Percentiles rank a stretch among this genome's conserved stretches.
Conservation (phyloP, 2,329 filamentous ascomycete species). For the Plenodomus tracheiphilus region DNA sequence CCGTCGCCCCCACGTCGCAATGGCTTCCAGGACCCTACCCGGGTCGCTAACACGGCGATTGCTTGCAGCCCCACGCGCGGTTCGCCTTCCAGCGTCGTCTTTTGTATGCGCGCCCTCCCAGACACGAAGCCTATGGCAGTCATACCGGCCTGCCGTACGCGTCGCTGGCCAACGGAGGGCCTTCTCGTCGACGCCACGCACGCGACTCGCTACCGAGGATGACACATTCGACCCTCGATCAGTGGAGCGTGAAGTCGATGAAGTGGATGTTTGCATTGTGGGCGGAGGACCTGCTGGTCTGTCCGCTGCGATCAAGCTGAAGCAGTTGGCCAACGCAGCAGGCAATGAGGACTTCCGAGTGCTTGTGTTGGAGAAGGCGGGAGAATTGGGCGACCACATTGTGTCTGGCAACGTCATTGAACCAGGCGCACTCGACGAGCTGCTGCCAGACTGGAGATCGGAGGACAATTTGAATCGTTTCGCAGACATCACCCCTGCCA, state of each 20-base stretch:
- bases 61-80: constrained; percentile 18
- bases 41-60: constrained; percentile 32
- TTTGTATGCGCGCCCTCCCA: constrained; percentile 21
- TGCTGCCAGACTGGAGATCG: constrained; percentile 90
- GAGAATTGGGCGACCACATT: constrained; percentile 92
- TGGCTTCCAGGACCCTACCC: constrained; percentile 38
- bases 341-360: constrained; percentile 97
- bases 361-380: constrained; percentile 89
- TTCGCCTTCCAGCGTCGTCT: constrained; percentile 21
- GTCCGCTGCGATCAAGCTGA: constrained; percentile 88
- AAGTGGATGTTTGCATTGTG: constrained; percentile 96
- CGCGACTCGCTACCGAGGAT: constrained; percentile 42
- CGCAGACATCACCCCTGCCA: constrained; percentile 82
- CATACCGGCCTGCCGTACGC: constrained; percentile 38
- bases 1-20: constrained; percentile 17
- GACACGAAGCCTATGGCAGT: constrained; percentile 17
- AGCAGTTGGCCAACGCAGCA: constrained; percentile 91
- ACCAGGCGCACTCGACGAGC: constrained; percentile 82
- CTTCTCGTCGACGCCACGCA: constrained; percentile 37
- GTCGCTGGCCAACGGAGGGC: constrained; percentile 45
- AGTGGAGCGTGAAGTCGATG: constrained; percentile 84
- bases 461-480: constrained; percentile 88
- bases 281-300: constrained; percentile 94
- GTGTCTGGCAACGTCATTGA: constrained; percentile 95
- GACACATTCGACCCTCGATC: constrained; percentile 50